These are phyloP conservation scores for Gastrolobium villosum DNA, from an alignment of 306 rosid genomes.

Conservation along the genomic window DNA sequence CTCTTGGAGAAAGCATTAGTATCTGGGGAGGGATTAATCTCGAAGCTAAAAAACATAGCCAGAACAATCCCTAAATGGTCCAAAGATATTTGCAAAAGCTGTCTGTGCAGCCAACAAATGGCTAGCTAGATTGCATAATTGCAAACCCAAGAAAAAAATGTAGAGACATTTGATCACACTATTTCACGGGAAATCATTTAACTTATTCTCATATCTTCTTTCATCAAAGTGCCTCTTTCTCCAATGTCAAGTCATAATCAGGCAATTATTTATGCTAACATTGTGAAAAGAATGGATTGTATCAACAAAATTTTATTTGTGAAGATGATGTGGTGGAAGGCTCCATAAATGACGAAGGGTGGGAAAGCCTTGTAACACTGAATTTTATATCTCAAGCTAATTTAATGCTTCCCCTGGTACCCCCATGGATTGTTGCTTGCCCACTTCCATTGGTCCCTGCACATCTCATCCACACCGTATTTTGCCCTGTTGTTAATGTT, in stretches of 20 bases:
- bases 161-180: not conserved
- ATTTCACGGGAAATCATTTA: not conserved
- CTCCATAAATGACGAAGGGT: not conserved
- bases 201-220: slow-evolving; percentile 18
- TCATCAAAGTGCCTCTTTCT: not conserved
- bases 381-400: not conserved
- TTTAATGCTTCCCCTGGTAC: slow-evolving; percentile 53
- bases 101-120: too few species aligned
- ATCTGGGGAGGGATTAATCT: too few species aligned
- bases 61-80: too few species aligned
- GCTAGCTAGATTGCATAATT: not conserved
- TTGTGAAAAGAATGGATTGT: slow-evolving; percentile 22
- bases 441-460: slow-evolving; percentile 96
- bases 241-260: not conserved
- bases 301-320: slow-evolving; percentile 18
- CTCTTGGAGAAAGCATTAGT: too few species aligned
- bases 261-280: not conserved
- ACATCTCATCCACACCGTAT: slow-evolving; percentile 76
- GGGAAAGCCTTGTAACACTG: not conserved
- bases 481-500: slow-evolving; percentile 45
- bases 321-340: slow-evolving; percentile 23
- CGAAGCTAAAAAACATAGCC: too few species aligned
- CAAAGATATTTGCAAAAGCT: too few species aligned
- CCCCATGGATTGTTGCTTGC: slow-evolving; percentile 87
- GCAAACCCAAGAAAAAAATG: too few species aligned